These are phyloP conservation scores for Clavispora asparagi DNA, from an alignment of 805 yeast genomes.

Conservation along the genomic window DNA sequence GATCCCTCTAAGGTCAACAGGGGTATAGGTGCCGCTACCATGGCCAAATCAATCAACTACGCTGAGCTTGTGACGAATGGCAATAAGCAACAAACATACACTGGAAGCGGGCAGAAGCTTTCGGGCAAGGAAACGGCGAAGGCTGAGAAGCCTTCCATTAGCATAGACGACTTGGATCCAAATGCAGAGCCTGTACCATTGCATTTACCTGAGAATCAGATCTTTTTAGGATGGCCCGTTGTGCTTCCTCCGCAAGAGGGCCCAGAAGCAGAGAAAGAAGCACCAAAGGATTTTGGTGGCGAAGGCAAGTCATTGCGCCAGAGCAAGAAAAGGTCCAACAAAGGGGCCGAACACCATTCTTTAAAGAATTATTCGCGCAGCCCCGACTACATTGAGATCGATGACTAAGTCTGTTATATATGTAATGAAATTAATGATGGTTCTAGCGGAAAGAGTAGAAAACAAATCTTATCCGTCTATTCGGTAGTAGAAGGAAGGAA, in stretches of 20 bases:
- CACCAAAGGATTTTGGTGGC: constrained; percentile 44
- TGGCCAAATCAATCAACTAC: constrained; percentile 72
- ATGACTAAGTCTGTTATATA: constrained; percentile 21
- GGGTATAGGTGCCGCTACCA: constrained; percentile 53
- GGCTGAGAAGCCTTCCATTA: constrained; percentile 19
- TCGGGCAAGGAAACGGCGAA: constrained; percentile 48
- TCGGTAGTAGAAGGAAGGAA: constrained; percentile 32
- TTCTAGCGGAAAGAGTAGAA: neutral
- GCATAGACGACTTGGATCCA: constrained; percentile 43
- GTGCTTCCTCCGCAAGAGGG: constrained; percentile 36
- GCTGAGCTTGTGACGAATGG: constrained; percentile 47
- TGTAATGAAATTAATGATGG: neutral
- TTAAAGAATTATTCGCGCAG: constrained; percentile 60
- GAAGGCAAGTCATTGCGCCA: constrained; percentile 74
- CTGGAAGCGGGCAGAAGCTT: constrained; percentile 65
- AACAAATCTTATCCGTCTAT: neutral
- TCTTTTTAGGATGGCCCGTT: constrained; percentile 91
- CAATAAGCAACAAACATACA: constrained; percentile 29
- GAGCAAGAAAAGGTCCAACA: constrained; percentile 64
- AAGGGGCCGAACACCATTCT: constrained; percentile 40
- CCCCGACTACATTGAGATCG: constrained; percentile 80
- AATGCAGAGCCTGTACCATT: constrained; percentile 69
- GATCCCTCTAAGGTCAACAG: constrained; percentile 30
- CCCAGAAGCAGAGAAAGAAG: constrained; percentile 19
- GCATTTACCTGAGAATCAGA: constrained; percentile 72